These are phyloP conservation scores for Trichophyton equinum DNA, from an alignment of 2,329 filamentous ascomycete genomes.

Conservation along the genomic window DNA sequence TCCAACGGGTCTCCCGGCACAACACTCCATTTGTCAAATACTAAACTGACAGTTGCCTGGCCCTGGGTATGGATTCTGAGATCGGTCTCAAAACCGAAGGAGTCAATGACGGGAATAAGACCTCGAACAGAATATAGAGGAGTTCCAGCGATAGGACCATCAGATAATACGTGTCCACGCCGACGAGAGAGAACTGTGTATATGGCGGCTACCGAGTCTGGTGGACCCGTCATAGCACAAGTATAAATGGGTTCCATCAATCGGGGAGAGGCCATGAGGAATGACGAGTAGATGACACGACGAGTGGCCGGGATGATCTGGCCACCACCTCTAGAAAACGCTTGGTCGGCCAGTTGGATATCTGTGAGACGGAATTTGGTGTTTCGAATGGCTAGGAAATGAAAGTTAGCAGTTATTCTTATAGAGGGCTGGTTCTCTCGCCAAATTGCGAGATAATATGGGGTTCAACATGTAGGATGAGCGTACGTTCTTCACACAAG, in stretches of 20 bases:
- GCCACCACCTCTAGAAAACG: constrained; percentile 88
- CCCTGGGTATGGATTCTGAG: constrained; percentile 92
- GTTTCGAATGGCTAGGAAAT: constrained; percentile 69
- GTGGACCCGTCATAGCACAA: constrained; percentile 83
- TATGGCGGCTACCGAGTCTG: constrained; percentile 73
- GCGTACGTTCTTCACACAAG: constrained; percentile 90
- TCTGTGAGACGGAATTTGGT: constrained; percentile 96
- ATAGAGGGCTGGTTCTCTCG: constrained; percentile 7
- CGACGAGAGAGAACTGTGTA: constrained; percentile 86
- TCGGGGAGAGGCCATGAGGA: constrained; percentile 90
- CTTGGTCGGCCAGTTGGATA: constrained; percentile 70
- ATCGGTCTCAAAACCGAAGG: constrained; percentile 96
- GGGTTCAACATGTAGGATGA: constrained; percentile 2
- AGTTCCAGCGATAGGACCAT: constrained; percentile 86
- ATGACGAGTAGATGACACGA: constrained; percentile 86
- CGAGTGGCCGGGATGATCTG: constrained; percentile 95
- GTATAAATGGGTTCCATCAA: constrained; percentile 95
- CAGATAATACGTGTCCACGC: constrained; percentile 84
- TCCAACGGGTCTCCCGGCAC: constrained; percentile 94
- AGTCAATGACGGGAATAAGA: constrained; percentile 89
- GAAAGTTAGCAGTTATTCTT: constrained; percentile 4
- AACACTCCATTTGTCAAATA: constrained; percentile 92
- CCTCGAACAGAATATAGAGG: constrained; percentile 86
- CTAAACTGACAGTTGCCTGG: constrained; percentile 74
- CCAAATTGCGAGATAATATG: constrained; percentile 4